These are phyloP conservation scores for Irpex lacteus DNA, from an alignment of 1,284 basidiomycete genomes.

Conservation along the genomic window DNA sequence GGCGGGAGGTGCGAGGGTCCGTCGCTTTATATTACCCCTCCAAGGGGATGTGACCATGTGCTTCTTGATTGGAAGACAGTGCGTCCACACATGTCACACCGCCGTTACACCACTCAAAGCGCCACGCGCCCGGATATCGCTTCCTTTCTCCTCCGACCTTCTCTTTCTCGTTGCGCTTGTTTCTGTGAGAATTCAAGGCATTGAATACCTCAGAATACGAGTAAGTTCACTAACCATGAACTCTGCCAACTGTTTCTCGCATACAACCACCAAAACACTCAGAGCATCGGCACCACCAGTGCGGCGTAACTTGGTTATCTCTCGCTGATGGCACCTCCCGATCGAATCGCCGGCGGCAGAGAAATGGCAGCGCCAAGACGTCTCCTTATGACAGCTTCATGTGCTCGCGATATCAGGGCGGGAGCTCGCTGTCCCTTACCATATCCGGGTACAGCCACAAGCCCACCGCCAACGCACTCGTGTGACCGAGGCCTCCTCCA, in stretches of 20 bases:
- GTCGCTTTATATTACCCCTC: neutral
- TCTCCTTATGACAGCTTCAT: neutral
- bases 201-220: neutral
- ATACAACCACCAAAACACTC: neutral
- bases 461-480: neutral
- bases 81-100: neutral
- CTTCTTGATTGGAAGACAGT: neutral
- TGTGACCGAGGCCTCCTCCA: neutral
- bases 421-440: neutral
- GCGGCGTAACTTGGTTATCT: neutral
- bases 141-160: neutral
- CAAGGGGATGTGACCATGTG: neutral
- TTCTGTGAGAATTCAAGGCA: neutral
- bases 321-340: neutral
- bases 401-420: neutral
- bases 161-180: neutral
- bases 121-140: neutral
- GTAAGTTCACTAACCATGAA: neutral
- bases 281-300: neutral
- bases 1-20: neutral
- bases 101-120: neutral
- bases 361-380: neutral
- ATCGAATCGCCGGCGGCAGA: neutral
- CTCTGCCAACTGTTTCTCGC: neutral
- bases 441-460: neutral